Base-by-base conservation (phyloP, 1,284 basidiomycete genomes). In the Tremellales sp. region DNA sequence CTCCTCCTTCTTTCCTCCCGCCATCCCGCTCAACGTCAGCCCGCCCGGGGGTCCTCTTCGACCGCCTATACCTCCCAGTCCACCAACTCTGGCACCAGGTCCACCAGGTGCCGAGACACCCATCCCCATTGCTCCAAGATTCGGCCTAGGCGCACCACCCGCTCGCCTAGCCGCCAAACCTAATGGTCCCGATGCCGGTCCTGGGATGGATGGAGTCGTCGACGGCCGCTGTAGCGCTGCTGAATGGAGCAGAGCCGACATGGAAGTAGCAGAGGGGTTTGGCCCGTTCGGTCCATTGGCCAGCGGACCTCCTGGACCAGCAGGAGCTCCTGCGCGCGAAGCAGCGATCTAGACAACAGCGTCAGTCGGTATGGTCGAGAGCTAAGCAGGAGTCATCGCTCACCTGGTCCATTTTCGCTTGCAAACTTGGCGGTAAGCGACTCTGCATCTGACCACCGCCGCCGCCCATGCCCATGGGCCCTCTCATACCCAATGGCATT, bases 341-440 rank as follows among this genome's bases (percentile, higher is more conserved):
- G 62, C 61, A 18, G 59, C 64, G 37, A 58, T 48, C 62, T 57
- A 47, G 28, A 13, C 7, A 18, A 27, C 49, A 51, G 51, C 27
- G 18, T 38, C 34, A 13, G 18, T 31, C 4, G 3, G 32, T 37
- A 40, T 4, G 7, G 22, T 24, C 10, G 18, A 19, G 14, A 5
- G n/a, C 14, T 22, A 44, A 19, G 18, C 19, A 18, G 24, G 22
- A 34, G n/a, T 14, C 10, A 22, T 26, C 1, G 59, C 67, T 45
- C 46, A 68, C 66, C 57, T 59, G 87, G 44, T 87, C 87, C 81
- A 97, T 87, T 76, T 93, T 95, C 51, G 88, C 88, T 66, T 92
- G 90, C 45, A 97, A 78, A 43, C 83, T 81, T 1, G 92, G 89
- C 0, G 93, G 92, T 53, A 94, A 58, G 32, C 65, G 60, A 18